phyloP scores from a whole-genome alignment of 768 basidiomycete genomes.

The Russula olivacea region DNA sequence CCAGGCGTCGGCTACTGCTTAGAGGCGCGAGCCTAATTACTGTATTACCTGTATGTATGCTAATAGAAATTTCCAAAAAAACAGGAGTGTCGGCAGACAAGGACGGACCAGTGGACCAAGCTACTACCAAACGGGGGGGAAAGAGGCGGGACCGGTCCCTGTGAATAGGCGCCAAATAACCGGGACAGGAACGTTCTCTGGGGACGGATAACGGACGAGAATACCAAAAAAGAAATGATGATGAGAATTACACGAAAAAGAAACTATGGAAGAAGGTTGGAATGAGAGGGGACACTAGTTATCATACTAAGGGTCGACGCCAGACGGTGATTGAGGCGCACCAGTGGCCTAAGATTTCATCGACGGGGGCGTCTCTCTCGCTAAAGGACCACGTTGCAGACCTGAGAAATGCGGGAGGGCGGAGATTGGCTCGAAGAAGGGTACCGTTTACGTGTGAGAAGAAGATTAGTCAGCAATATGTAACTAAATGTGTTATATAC shows the following conservation, averaged over 20 bases:
- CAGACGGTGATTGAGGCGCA: conserved; percentile 7
- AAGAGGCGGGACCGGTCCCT: conserved; percentile 15
- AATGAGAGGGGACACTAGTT: neutral
- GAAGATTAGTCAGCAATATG: conserved; percentile 4
- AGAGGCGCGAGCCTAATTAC: neutral
- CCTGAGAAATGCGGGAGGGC: conserved; percentile 12
- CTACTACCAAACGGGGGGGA: conserved; percentile 8
- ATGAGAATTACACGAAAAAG: neutral
- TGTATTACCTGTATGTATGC: neutral
- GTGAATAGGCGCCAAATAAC: conserved; percentile 3
- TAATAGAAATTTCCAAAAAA: neutral
- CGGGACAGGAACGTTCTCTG: conserved; percentile 20
- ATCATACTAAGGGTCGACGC: neutral
- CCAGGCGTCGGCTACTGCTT: neutral
- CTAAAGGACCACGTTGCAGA: conserved; percentile 17
- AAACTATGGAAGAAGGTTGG: neutral
- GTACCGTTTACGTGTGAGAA: conserved; percentile 21
- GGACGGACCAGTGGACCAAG: conserved; percentile 16
- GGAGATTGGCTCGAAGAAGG: conserved; percentile 23
- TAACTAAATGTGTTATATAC: conserved; percentile 18
- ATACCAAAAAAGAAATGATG: neutral
- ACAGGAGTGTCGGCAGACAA: neutral
- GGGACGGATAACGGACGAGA: neutral
- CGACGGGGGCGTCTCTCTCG: conserved; percentile 7
- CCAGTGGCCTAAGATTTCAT: neutral